Conservation (phyloP, 768 basidiomycete species). For the Strobilomyces confusus region DNA sequence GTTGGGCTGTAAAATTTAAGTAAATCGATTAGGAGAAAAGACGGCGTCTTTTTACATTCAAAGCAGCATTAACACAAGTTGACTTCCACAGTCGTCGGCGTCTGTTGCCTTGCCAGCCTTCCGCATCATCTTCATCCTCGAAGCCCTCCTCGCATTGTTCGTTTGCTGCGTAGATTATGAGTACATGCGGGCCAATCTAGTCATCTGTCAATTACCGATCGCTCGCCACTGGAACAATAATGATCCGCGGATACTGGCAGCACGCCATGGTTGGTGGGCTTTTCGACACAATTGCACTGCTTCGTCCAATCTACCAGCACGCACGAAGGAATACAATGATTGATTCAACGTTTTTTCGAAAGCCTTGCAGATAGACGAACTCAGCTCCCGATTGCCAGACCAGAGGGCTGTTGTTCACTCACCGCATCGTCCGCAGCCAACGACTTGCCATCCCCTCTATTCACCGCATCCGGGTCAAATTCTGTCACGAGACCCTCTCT, state of each 20-base stretch:
- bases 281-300: conserved; percentile 79
- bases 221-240: conserved; percentile 71
- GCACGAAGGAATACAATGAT: conserved; percentile 75
- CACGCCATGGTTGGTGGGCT: conserved; percentile 89
- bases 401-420: conserved; percentile 22
- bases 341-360: conserved; percentile 78
- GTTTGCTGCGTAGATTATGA: conserved; percentile 40
- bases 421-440: conserved; percentile 80
- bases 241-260: conserved; percentile 84
- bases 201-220: conserved; percentile 47
- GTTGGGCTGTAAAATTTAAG: conserved; percentile 38
- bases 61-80: conserved; percentile 73
- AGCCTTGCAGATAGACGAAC: conserved; percentile 42
- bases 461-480: conserved; percentile 80
- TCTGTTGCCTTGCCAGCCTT: conserved; percentile 70
- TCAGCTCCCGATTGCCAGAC: not conserved
- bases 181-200: conserved; percentile 20
- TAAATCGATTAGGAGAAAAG: not conserved
- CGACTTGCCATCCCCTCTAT: conserved; percentile 50
- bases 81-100: conserved; percentile 84
- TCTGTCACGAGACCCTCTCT: conserved; percentile 54
- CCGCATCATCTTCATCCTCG: conserved; percentile 40
- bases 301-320: conserved; percentile 81
- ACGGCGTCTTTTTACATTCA: conserved; percentile 47
- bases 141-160: conserved; percentile 46